A percentile compares a stretch with the other conserved stretches of the same genome.
These are phyloP conservation scores for Cladorrhinum sp. DNA, from an alignment of 2,329 filamentous ascomycete species.

Conservation along the genomic window DNA sequence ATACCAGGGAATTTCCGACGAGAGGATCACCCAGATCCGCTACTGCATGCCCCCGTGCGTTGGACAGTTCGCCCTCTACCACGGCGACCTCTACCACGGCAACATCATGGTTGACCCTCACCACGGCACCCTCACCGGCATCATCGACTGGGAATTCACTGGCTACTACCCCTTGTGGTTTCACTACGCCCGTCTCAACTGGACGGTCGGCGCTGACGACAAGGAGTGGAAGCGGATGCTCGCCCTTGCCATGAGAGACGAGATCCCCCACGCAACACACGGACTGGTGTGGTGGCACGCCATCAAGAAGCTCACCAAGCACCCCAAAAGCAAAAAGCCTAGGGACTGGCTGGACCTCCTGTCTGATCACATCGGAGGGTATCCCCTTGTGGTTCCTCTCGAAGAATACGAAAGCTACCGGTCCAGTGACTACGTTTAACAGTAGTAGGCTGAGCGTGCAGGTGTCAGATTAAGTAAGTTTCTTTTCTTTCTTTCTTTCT, in stretches of 20 bases:
- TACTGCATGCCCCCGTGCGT: constrained; percentile 10
- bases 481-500: too few species aligned
- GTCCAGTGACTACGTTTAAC: background rate
- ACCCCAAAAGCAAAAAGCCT: background rate
- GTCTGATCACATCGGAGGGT: background rate
- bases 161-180: constrained; percentile 19
- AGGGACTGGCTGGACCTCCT: constrained; percentile 10
- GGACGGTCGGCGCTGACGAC: constrained; percentile 3
- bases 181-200: constrained; percentile 15
- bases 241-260: background rate
- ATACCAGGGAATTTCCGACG: background rate
- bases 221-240: constrained; percentile 14
- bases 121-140: background rate
- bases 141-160: constrained; percentile 19
- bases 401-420: background rate
- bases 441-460: background rate
- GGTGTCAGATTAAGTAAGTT: too few species aligned
- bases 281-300: constrained; percentile 12
- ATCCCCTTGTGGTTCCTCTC: background rate
- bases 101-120: constrained; percentile 13
- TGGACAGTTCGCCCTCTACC: constrained; percentile 6
- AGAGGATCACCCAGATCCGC: background rate
- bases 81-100: constrained; percentile 14
- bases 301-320: background rate
- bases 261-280: constrained; percentile 2